These are phyloP conservation scores for Aspergillus hancockii DNA, from an alignment of 495 filamentous ascomycete species.

Conservation along the genomic window DNA sequence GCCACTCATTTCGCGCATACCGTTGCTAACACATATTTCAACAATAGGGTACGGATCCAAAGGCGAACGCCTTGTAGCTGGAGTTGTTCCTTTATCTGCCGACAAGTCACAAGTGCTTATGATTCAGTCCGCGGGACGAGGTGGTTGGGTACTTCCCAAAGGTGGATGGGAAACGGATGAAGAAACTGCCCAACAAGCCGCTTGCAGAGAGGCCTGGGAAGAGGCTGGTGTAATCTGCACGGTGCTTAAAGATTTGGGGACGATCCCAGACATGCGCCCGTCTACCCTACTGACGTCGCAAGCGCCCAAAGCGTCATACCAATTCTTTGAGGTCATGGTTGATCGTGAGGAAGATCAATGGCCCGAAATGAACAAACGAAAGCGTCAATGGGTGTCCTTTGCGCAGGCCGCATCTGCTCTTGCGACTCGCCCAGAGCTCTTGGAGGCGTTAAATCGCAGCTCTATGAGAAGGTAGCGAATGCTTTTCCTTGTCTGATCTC, in stretches of 20 bases:
- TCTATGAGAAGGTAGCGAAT: slow-evolving; percentile 60
- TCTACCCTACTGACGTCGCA: slow-evolving; percentile 57
- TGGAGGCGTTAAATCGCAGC: slow-evolving; percentile 82
- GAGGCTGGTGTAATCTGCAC: slow-evolving; percentile 88
- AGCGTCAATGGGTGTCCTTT: slow-evolving; percentile 86
- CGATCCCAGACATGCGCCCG: slow-evolving; percentile 75
- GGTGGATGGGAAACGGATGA: slow-evolving; percentile 98
- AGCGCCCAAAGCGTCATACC: slow-evolving; percentile 75
- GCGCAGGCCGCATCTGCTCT: slow-evolving; percentile 76
- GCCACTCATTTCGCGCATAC: slow-evolving; percentile 7
- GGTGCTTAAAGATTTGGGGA: slow-evolving; percentile 78
- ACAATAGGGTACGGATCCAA: slow-evolving; percentile 80
- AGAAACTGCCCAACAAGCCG: slow-evolving; percentile 64
- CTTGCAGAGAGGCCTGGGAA: slow-evolving; percentile 91
- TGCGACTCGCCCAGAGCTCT: slow-evolving; percentile 77
- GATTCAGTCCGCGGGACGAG: slow-evolving; percentile 86
- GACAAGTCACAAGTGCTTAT: slow-evolving; percentile 83
- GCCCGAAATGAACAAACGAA: slow-evolving; percentile 93
- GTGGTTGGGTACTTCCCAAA: slow-evolving; percentile 95
- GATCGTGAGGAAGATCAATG: slow-evolving; percentile 79
- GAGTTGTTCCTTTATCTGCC: slow-evolving; percentile 79
- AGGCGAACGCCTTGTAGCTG: slow-evolving; percentile 93
- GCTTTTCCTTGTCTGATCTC: slow-evolving; percentile 18
- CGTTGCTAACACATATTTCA: slow-evolving; percentile 16
- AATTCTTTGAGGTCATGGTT: slow-evolving; percentile 86